These are phyloP conservation scores for Cercospora nicotianae DNA, from an alignment of 2,329 filamentous ascomycete genomes.

Conservation along the genomic window DNA sequence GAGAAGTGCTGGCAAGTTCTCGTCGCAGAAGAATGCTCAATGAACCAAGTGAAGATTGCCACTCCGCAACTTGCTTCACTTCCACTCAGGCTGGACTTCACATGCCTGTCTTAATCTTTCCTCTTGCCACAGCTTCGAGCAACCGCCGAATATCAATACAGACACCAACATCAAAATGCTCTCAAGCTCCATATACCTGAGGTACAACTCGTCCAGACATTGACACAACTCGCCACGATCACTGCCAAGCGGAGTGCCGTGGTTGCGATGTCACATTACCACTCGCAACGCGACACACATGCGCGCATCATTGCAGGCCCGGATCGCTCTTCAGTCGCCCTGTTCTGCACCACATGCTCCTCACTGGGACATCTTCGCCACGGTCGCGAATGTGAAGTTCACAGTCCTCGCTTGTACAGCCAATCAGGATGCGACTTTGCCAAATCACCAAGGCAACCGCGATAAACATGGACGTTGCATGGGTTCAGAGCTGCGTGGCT, in stretches of 20 bases:
- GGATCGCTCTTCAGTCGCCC: background rate
- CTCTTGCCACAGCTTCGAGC: background rate
- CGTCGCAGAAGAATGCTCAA: background rate
- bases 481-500: background rate
- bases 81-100: background rate
- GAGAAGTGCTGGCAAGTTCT: background rate
- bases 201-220: background rate
- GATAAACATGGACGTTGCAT: background rate
- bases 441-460: background rate
- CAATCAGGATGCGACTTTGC: background rate
- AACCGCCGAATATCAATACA: background rate
- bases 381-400: background rate
- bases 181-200: background rate
- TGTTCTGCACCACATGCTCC: background rate
- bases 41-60: background rate
- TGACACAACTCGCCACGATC: background rate
- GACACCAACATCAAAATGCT: background rate
- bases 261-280: background rate
- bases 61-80: background rate
- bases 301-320: background rate
- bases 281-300: background rate
- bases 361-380: background rate
- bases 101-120: background rate
- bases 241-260: background rate
- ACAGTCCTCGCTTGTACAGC: background rate